Percentiles rank a stretch among this genome's conserved stretches.
phyloP scores from a whole-genome alignment of 2,329 filamentous ascomycete species.

The Pseudogymnoascus pannorum region DNA sequence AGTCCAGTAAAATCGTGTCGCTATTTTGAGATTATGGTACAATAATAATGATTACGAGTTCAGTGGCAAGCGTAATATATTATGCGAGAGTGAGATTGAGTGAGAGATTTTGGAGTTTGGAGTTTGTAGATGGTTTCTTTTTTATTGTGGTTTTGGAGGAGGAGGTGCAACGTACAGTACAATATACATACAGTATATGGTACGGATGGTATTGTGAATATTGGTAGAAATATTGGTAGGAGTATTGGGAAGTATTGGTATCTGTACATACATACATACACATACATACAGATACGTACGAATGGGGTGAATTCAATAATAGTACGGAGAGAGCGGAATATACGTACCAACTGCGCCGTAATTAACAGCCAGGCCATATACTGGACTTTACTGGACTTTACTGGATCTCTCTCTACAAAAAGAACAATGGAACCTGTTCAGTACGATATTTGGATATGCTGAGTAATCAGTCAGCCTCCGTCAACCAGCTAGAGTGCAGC shows the following conservation, averaged over 20 bases:
- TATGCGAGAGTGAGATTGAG: too few species aligned
- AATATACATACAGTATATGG: too few species aligned
- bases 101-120: background rate
- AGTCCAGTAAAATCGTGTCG: background rate
- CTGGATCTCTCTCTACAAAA: too few species aligned
- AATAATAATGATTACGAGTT: background rate
- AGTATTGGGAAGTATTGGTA: too few species aligned
- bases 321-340: background rate
- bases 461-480: background rate
- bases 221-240: too few species aligned
- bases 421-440: background rate
- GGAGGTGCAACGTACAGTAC: background rate
- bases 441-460: background rate
- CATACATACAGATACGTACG: background rate
- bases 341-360: background rate
- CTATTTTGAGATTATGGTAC: constrained; percentile 1
- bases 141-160: too few species aligned
- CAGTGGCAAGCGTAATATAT: background rate
- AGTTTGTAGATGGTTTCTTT: background rate
- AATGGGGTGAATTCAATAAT: constrained; percentile 1
- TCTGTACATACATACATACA: background rate
- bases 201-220: too few species aligned
- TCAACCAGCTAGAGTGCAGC: too few species aligned
- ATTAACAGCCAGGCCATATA: background rate
- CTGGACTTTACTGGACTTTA: too few species aligned